A percentile compares a stretch with the other conserved stretches of the same genome.
Conservation (phyloP, 83 land plant genomes). For the Picea mariana region DNA sequence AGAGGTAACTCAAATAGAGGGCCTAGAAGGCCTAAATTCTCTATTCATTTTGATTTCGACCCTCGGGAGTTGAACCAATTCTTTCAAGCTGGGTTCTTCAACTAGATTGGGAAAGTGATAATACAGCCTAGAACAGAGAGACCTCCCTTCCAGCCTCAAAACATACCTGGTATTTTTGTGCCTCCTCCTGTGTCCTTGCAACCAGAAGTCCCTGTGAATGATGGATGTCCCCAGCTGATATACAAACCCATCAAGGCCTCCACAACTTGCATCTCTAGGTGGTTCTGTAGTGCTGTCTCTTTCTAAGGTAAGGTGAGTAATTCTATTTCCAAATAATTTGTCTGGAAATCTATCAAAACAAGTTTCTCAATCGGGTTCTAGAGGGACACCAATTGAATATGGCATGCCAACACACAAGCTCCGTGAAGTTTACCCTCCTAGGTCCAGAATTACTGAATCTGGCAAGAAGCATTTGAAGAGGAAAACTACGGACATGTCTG, state of each 20-base stretch:
- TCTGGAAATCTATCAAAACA: conserved; percentile 23
- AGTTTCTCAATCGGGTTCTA: neutral
- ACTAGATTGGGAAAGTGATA: too few relatives aligned
- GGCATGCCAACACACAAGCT: conserved; percentile 7
- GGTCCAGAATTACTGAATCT: conserved; percentile 16
- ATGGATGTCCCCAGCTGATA: too few relatives aligned
- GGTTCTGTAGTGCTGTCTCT: conserved; percentile 91
- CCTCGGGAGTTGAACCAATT: too few relatives aligned
- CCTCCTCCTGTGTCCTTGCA: too few relatives aligned
- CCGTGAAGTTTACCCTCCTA: conserved; percentile 7
- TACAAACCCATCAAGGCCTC: conserved; percentile 28
- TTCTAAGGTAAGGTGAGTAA: conserved; percentile 77
- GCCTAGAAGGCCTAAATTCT: too few relatives aligned
- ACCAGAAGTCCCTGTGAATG: too few relatives aligned
- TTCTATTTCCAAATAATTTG: conserved; percentile 50
- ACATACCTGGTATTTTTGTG: too few relatives aligned
- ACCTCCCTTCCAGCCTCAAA: too few relatives aligned
- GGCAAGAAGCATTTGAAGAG: conserved; percentile 15
- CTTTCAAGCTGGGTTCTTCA: too few relatives aligned
- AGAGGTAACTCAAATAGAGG: too few relatives aligned
- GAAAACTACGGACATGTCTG: conserved; percentile 12
- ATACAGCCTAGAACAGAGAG: too few relatives aligned
- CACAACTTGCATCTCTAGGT: conserved; percentile 45
- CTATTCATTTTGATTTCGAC: too few relatives aligned
- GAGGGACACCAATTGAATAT: conserved; percentile 8